Conservation (phyloP, 306 rosid genomes). For the Spatholobus suberectus region DNA sequence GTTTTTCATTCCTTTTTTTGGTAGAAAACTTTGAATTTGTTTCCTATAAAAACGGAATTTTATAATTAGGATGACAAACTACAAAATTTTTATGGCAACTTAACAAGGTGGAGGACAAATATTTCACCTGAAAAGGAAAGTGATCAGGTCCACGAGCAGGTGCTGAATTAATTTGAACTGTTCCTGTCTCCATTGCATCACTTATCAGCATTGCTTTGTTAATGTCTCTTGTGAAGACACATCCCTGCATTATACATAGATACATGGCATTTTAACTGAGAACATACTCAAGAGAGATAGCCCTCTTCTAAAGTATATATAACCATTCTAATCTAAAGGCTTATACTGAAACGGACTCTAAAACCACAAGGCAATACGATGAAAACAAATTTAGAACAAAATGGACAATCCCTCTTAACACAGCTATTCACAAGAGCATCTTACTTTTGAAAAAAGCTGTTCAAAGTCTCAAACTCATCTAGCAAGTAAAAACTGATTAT, state of each 20-base stretch:
- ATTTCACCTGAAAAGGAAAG: slow-evolving; percentile 83
- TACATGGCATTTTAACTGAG: neutral
- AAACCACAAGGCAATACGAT: too few relatives aligned
- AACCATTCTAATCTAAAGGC: too few relatives aligned
- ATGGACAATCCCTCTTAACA: neutral
- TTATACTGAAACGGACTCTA: too few relatives aligned
- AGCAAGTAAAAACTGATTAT: neutral
- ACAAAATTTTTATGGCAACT: neutral
- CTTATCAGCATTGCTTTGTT: slow-evolving; percentile 86
- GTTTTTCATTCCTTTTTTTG: neutral
- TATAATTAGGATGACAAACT: slow-evolving; percentile 3
- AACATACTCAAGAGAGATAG: neutral
- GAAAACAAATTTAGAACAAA: neutral
- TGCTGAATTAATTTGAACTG: slow-evolving; percentile 88
- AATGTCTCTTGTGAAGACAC: slow-evolving; percentile 81
- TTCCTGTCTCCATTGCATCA: slow-evolving; percentile 90
- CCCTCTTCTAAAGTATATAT: too few relatives aligned
- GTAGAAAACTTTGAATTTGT: neutral
- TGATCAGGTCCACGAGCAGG: slow-evolving; percentile 95
- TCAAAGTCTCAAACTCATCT: neutral
- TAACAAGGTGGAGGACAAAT: slow-evolving; percentile 13
- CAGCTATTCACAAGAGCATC: neutral
- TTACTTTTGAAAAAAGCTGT: neutral
- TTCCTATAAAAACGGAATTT: neutral
- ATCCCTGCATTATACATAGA: slow-evolving; percentile 59